Conservation (phyloP, 1,284 basidiomycete species). For the Fomes fomentarius region DNA sequence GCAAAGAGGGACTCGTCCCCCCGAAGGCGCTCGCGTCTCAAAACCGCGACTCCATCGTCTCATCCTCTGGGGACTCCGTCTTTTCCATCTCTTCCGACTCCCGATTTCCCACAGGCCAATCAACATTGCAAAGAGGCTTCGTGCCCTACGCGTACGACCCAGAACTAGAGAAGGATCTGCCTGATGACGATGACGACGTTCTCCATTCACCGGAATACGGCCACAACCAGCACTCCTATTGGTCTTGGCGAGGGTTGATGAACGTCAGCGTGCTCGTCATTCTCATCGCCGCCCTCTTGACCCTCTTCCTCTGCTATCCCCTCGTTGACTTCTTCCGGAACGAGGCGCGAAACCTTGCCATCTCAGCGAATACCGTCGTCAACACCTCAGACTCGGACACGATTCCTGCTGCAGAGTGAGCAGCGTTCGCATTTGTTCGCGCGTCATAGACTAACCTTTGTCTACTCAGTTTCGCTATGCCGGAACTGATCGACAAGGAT, state of each 20-base stretch:
- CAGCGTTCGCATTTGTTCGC: conserved; percentile 2
- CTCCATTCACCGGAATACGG: conserved; percentile 53
- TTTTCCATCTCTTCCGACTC: conserved; percentile 59
- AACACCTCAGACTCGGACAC: conserved; percentile 66
- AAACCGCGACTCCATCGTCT: conserved; percentile 44
- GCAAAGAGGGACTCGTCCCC: conserved; percentile 33
- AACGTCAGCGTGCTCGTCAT: conserved; percentile 54
- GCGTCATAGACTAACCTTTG: not conserved
- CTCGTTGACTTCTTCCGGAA: conserved; percentile 61
- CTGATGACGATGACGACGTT: conserved; percentile 68
- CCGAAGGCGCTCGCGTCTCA: conserved; percentile 27
- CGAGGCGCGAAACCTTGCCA: conserved; percentile 47
- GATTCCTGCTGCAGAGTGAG: conserved; percentile 27
- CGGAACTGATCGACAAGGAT: conserved; percentile 65
- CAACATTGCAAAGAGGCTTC: conserved; percentile 45
- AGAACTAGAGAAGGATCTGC: conserved; percentile 55
- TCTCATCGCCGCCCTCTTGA: conserved; percentile 45
- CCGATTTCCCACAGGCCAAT: conserved; percentile 59
- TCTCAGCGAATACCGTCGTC: conserved; percentile 68
- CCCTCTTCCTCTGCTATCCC: conserved; percentile 82
- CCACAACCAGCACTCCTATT: conserved; percentile 35
- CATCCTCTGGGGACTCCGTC: conserved; percentile 52
- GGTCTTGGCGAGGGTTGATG: conserved; percentile 44
- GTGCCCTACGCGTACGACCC: conserved; percentile 74
- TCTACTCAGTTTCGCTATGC: conserved; percentile 53